A percentile compares a stretch with the other conserved stretches of the same genome.
Conservation (phyloP, 2,329 filamentous ascomycete species). For the Juglanconis sp. region DNA sequence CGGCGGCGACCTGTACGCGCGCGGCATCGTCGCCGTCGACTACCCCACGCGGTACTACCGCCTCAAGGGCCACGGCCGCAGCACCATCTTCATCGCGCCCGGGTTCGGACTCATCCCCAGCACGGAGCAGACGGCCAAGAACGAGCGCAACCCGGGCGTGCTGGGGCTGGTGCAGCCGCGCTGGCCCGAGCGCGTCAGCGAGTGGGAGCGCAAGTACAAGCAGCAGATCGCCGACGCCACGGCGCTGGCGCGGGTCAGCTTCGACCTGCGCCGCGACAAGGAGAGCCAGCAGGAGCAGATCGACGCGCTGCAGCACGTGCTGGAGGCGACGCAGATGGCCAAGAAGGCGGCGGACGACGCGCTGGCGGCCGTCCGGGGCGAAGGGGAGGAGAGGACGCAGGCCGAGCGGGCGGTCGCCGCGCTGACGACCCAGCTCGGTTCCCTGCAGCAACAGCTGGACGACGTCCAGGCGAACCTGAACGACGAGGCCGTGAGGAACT, state of each 20-base stretch:
- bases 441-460: background rate
- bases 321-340: conserved; percentile 4
- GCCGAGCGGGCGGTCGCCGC: background rate
- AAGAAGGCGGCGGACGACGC: conserved; percentile 1
- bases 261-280: conserved; percentile 13
- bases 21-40: conserved; percentile 47
- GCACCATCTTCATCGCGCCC: conserved; percentile 53
- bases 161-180: conserved; percentile 26
- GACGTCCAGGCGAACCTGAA: background rate
- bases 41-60: conserved; percentile 52
- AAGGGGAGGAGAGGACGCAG: background rate
- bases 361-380: background rate
- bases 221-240: conserved; percentile 13
- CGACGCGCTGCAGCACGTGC: conserved; percentile 15
- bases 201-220: conserved; percentile 28
- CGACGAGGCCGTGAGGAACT: background rate
- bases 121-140: conserved; percentile 40
- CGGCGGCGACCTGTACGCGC: conserved; percentile 30
- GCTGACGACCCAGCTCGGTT: background rate
- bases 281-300: conserved; percentile 1
- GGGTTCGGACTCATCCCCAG: conserved; percentile 45
- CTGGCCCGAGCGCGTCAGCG: conserved; percentile 31
- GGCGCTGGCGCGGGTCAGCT: background rate
- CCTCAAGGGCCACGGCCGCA: conserved; percentile 40
- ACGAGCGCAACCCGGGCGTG: conserved; percentile 35